Evolutionary conservation across 2,329 filamentous ascomycete species (phyloP).

Genomic region (Monosporascus sp.): DNA sequence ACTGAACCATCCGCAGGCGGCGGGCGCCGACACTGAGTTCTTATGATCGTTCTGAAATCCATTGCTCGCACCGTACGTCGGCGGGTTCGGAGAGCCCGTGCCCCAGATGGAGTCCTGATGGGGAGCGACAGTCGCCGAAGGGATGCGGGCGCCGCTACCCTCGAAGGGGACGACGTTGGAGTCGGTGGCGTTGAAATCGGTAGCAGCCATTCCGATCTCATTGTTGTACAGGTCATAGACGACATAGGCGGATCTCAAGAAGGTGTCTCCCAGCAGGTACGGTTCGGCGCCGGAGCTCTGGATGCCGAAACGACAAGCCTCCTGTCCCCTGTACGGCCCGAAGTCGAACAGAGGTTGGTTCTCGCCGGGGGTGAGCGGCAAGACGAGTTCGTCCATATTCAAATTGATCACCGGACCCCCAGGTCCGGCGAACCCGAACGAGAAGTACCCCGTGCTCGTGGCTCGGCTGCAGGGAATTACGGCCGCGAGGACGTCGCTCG

Average conservation of each 20-base stretch:
- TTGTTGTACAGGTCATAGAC: conserved; percentile 56
- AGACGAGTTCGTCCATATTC: conserved; percentile 50
- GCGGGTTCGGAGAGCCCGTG: conserved; percentile 15
- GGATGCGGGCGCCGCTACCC: conserved; percentile 44
- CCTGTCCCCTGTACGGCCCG: conserved; percentile 38
- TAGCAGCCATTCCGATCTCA: conserved; percentile 48
- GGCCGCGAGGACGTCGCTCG: conserved; percentile 29
- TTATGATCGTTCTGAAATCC: conserved; percentile 27
- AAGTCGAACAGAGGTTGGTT: conserved; percentile 29
- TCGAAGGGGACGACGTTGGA: conserved; percentile 46
- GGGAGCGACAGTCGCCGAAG: conserved; percentile 40
- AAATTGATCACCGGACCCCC: conserved; percentile 46
- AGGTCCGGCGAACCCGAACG: conserved; percentile 47
- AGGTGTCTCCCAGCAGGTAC: conserved; percentile 51
- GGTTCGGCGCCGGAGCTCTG: conserved; percentile 39
- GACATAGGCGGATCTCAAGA: conserved; percentile 55
- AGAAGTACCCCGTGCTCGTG: conserved; percentile 41
- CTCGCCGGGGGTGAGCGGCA: conserved; percentile 35
- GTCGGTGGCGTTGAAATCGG: conserved; percentile 48
- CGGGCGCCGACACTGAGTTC: conserved; percentile 10
- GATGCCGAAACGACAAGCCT: conserved; percentile 52
- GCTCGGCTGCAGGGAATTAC: conserved; percentile 46
- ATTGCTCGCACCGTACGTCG: conserved; percentile 28
- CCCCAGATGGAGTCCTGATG: conserved; percentile 26
- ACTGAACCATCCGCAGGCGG: conserved; percentile 16